These are phyloP conservation scores for Dothideomycetes sp. DNA, from an alignment of 2,329 filamentous ascomycete species.

Conservation along the genomic window DNA sequence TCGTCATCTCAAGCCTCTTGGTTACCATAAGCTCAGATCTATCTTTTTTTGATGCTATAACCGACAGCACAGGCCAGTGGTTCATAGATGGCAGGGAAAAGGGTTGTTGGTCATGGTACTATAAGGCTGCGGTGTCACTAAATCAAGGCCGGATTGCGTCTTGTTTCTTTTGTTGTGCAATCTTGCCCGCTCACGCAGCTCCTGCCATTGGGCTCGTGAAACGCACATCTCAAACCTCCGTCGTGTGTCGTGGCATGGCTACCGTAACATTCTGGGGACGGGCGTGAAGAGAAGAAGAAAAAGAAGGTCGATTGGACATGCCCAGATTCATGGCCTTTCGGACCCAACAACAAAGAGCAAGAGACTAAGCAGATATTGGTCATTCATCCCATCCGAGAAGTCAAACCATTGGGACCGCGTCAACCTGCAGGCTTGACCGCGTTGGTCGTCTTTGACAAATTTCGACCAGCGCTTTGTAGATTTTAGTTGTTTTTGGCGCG, in stretches of 20 bases:
- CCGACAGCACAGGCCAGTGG: constrained; percentile 12
- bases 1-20: constrained; percentile 1
- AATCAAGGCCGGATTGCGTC: constrained; percentile 10
- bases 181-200: no score
- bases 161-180: constrained; percentile 10
- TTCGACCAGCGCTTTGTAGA: no score
- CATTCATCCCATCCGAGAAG: no score
- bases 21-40: neutral
- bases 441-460: no score
- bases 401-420: no score
- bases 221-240: constrained; percentile 11
- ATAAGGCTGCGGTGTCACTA: constrained; percentile 2
- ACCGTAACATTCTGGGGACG: constrained; percentile 1
- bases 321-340: no score
- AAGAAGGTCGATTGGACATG: constrained; percentile 11
- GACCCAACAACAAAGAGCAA: no score
- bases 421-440: no score
- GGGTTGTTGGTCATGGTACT: constrained; percentile 2
- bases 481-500: no score
- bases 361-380: no score
- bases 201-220: constrained; percentile 10
- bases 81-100: constrained; percentile 1
- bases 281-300: neutral
- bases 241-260: constrained; percentile 4
- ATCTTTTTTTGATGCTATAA: constrained; percentile 1